Conservation (phyloP, 495 filamentous ascomycete genomes). For the Cercophora newfieldiana region DNA sequence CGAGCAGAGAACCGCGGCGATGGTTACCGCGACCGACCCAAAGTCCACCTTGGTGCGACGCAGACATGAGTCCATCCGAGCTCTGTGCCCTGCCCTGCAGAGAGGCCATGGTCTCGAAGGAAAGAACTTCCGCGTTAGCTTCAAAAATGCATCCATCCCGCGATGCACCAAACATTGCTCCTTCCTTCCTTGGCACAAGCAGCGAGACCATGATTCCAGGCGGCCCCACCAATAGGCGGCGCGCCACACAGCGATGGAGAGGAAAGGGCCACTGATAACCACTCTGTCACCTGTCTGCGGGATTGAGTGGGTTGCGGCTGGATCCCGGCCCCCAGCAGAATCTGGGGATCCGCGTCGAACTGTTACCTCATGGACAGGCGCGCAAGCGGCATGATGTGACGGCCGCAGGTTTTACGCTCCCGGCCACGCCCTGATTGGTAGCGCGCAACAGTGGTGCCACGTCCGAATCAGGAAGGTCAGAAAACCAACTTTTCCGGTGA, state of each 20-base stretch:
- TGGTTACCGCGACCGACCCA: background rate
- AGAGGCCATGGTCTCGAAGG: background rate
- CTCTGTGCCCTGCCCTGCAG: background rate
- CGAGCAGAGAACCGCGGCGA: background rate
- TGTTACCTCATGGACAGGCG: background rate
- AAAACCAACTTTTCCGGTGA: background rate
- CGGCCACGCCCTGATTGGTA: background rate
- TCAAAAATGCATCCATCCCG: background rate
- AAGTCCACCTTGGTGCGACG: background rate
- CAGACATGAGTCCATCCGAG: background rate
- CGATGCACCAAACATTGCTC: background rate
- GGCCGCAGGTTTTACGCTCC: background rate
- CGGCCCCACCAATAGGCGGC: background rate
- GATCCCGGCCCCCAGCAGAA: background rate
- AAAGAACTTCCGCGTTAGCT: background rate
- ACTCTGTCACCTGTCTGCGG: background rate
- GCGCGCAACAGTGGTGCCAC: background rate
- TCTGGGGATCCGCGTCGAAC: background rate
- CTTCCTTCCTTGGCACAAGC: conserved; percentile 13
- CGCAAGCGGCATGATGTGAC: conserved; percentile 1
- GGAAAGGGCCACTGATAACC: background rate
- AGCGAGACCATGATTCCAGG: background rate
- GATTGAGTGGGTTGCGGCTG: background rate
- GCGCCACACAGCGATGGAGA: background rate
- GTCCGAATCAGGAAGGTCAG: background rate